phyloP scores from a whole-genome alignment of 2,329 filamentous ascomycete species.

The Pseudopithomyces chartarum region DNA sequence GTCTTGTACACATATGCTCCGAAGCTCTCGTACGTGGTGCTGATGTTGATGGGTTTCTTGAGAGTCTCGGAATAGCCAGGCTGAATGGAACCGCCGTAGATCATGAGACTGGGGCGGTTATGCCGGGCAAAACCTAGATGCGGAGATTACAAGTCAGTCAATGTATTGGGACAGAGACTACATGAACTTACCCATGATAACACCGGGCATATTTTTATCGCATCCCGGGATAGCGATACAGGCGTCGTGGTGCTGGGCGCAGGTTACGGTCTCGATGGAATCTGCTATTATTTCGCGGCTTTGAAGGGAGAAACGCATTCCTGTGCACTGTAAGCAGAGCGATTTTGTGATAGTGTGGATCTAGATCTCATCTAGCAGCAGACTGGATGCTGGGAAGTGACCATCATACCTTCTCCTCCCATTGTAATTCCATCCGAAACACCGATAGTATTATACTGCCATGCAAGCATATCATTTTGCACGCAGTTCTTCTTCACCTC shows the following conservation, averaged over 20 bases:
- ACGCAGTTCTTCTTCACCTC: constrained; percentile 82
- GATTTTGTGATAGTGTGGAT: background rate
- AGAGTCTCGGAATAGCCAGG: constrained; percentile 82
- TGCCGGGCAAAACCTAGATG: constrained; percentile 72
- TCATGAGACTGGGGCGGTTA: constrained; percentile 92
- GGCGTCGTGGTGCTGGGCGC: constrained; percentile 89
- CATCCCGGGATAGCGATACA: constrained; percentile 93
- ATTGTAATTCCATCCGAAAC: constrained; percentile 94
- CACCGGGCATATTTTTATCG: constrained; percentile 97
- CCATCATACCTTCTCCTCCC: constrained; percentile 76
- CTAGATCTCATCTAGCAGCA: background rate
- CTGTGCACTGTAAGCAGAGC: constrained; percentile 49
- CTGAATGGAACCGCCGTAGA: constrained; percentile 90
- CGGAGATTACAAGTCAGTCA: too few relatives aligned
- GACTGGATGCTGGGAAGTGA: background rate
- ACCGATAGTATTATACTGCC: constrained; percentile 92
- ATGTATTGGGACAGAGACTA: too few relatives aligned
- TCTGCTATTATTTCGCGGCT: constrained; percentile 92
- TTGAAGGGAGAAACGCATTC: constrained; percentile 93
- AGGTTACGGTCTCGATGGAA: constrained; percentile 90
- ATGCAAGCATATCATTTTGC: constrained; percentile 85
- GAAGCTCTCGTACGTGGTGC: constrained; percentile 84
- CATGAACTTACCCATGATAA: constrained; percentile 67
- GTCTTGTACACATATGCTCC: constrained; percentile 81
- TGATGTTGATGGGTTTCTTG: constrained; percentile 82